phyloP scores from a whole-genome alignment of 2,329 filamentous ascomycete genomes.

The Botrytis paeoniae region DNA sequence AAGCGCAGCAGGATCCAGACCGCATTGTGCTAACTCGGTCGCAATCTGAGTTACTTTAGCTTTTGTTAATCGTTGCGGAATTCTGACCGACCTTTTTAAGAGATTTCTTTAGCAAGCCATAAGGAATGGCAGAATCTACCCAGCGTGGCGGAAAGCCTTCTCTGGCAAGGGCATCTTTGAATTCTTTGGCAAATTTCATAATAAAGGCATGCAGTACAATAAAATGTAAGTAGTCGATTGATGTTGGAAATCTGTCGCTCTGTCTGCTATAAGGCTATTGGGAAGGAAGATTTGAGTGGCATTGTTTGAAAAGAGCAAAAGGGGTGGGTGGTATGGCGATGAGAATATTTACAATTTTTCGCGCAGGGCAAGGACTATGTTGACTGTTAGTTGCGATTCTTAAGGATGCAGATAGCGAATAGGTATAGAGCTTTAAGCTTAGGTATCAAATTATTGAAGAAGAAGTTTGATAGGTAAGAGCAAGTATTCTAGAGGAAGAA shows the following conservation, averaged over 20 bases:
- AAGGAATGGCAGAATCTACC: slow-evolving; percentile 75
- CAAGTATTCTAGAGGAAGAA: neutral
- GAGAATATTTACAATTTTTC: neutral
- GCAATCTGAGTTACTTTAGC: slow-evolving; percentile 16
- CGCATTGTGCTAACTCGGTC: slow-evolving; percentile 14
- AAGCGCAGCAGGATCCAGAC: slow-evolving; percentile 15
- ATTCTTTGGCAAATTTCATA: slow-evolving; percentile 88
- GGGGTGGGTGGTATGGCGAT: neutral
- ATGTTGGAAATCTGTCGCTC: neutral
- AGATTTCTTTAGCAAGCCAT: slow-evolving; percentile 83
- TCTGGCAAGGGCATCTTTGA: slow-evolving; percentile 64
- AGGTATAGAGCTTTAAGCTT: neutral
- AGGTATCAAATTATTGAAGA: neutral
- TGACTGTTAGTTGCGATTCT: neutral
- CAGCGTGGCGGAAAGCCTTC: slow-evolving; percentile 73
- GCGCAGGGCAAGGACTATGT: neutral
- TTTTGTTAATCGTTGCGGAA: neutral
- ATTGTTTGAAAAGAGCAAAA: neutral
- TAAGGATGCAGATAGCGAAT: neutral
- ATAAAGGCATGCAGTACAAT: neutral
- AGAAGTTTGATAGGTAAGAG: neutral
- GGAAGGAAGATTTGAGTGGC: neutral
- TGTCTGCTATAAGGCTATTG: slow-evolving; percentile 8
- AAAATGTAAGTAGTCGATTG: neutral
- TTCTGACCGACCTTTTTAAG: slow-evolving; percentile 68